Conservation (phyloP, 768 basidiomycete species). For the Suillus americanus region DNA sequence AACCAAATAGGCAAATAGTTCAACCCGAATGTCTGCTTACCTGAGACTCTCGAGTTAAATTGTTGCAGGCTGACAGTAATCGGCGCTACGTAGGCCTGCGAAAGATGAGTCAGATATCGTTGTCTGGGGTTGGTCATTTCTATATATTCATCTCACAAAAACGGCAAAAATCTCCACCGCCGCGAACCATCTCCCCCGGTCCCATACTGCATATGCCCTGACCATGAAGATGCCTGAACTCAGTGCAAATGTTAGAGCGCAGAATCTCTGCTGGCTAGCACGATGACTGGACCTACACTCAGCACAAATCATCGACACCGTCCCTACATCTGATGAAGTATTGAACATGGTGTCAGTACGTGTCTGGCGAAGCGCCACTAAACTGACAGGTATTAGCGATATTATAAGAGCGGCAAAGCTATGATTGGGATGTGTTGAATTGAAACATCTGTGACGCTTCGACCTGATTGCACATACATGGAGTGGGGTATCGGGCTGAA, state of each 20-base stretch:
- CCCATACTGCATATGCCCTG: not conserved
- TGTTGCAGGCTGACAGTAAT: not conserved
- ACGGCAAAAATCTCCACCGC: not conserved
- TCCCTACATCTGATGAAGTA: not conserved
- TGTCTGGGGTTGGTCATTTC: not conserved
- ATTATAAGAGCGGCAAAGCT: conserved; percentile 1
- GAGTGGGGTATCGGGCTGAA: not conserved
- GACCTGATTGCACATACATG: not conserved
- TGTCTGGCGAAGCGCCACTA: no score
- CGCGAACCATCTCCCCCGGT: not conserved
- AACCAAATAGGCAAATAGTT: not conserved
- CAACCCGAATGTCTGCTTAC: not conserved
- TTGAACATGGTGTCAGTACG: not conserved
- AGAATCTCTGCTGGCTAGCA: not conserved
- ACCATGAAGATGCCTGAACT: not conserved
- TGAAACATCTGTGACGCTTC: not conserved
- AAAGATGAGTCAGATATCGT: not conserved
- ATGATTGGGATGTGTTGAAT: not conserved
- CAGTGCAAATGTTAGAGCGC: not conserved
- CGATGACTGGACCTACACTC: not conserved
- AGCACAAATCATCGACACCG: not conserved
- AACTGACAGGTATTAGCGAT: not conserved
- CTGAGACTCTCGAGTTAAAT: not conserved
- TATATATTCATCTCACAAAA: not conserved
- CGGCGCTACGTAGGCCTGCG: not conserved